Conservation (phyloP, 495 filamentous ascomycete species). For the Penicillium angulare region DNA sequence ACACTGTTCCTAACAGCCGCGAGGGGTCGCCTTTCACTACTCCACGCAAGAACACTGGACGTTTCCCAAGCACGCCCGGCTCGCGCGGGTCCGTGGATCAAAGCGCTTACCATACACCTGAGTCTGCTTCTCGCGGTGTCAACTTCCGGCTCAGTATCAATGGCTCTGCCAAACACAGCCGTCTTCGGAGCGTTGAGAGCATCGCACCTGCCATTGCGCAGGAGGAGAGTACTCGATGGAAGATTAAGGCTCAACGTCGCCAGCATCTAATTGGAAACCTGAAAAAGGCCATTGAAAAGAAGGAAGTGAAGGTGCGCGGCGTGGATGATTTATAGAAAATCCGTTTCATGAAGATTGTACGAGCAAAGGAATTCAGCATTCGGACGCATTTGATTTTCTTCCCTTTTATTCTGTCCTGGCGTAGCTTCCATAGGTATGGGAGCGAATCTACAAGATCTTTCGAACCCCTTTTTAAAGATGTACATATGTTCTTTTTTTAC, state of each 20-base stretch:
- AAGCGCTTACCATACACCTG: conserved; percentile 56
- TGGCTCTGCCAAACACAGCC: conserved; percentile 45
- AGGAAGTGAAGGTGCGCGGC: conserved; percentile 33
- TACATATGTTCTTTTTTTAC: conserved; percentile 1
- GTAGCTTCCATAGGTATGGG: conserved; percentile 1
- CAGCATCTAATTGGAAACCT: conserved; percentile 49
- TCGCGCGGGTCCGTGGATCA: conserved; percentile 41
- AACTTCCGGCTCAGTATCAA: conserved; percentile 46
- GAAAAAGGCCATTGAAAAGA: conserved; percentile 40
- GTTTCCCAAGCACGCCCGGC: conserved; percentile 39
- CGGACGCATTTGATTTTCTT: conserved; percentile 1
- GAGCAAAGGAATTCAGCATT: not conserved
- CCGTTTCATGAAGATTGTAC: not conserved
- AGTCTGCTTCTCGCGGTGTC: conserved; percentile 41
- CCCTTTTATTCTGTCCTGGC: not conserved
- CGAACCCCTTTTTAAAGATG: not conserved
- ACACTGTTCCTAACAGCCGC: conserved; percentile 45
- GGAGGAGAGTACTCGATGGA: conserved; percentile 56
- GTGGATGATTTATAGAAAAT: conserved; percentile 29
- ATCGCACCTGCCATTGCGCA: conserved; percentile 29
- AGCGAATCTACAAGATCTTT: not conserved
- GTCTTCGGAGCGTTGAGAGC: conserved; percentile 40
- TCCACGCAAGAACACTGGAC: conserved; percentile 42
- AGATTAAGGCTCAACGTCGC: conserved; percentile 53
- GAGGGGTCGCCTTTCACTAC: conserved; percentile 63